Conservation (phyloP, 352 stramenopile genomes). For the Phytophthora kernoviae region DNA sequence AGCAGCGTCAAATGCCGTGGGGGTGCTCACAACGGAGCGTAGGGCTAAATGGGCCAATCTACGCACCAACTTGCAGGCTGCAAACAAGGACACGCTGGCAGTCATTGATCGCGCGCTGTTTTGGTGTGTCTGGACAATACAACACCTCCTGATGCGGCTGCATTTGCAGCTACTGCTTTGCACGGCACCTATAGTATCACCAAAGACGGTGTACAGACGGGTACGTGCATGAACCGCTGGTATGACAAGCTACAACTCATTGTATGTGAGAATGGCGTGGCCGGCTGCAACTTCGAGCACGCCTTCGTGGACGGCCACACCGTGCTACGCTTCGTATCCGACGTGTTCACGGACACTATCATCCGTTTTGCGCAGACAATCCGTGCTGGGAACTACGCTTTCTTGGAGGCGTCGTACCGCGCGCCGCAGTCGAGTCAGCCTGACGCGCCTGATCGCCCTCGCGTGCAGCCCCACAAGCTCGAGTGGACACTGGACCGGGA, state of each 20-base stretch:
- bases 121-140: slow-evolving; percentile 95
- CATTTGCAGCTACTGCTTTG: slow-evolving; percentile 85
- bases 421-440: slow-evolving; percentile 58
- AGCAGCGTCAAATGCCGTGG: slow-evolving; percentile 70
- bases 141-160: slow-evolving; percentile 71
- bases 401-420: slow-evolving; percentile 78
- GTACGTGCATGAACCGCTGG: slow-evolving; percentile 97
- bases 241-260: slow-evolving; percentile 98
- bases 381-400: slow-evolving; percentile 77
- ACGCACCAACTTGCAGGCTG: slow-evolving; percentile 74
- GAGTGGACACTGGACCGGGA: slow-evolving; percentile 86
- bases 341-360: slow-evolving; percentile 92
- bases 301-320: slow-evolving; percentile 97
- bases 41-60: slow-evolving; percentile 91
- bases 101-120: slow-evolving; percentile 95
- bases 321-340: slow-evolving; percentile 89
- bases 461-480: slow-evolving; percentile 89
- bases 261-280: slow-evolving; percentile 93
- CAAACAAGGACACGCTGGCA: slow-evolving; percentile 82
- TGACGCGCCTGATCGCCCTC: slow-evolving; percentile 41
- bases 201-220: slow-evolving; percentile 73
- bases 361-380: slow-evolving; percentile 95
- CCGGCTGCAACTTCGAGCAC: slow-evolving; percentile 98
- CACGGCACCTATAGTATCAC: slow-evolving; percentile 92
- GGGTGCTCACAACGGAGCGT: slow-evolving; percentile 93